phyloP scores from a whole-genome alignment of 2,329 filamentous ascomycete genomes.

The Escovopsis sp. region DNA sequence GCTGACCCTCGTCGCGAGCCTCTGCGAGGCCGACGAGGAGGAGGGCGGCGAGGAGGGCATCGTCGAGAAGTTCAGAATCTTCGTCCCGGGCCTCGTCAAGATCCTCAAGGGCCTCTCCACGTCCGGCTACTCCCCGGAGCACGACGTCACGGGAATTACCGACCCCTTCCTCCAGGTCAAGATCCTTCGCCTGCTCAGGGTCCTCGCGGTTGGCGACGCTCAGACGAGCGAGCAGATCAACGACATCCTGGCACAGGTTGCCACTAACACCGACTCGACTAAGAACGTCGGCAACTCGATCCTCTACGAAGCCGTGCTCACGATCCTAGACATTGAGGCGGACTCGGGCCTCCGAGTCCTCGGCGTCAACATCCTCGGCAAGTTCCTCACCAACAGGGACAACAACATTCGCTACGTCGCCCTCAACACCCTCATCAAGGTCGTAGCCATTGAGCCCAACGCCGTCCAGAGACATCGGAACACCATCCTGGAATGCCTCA shows the following conservation, averaged over 20 bases:
- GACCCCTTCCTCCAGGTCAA: slow-evolving; percentile 98
- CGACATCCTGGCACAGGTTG: slow-evolving; percentile 92
- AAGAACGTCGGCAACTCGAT: slow-evolving; percentile 99
- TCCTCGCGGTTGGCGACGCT: slow-evolving; percentile 72
- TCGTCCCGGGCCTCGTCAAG: slow-evolving; percentile 74
- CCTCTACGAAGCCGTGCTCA: slow-evolving; percentile 90
- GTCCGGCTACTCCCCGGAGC: slow-evolving; percentile 92
- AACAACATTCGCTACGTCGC: slow-evolving; percentile 99
- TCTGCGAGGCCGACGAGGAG: slow-evolving; percentile 89
- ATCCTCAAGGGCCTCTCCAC: slow-evolving; percentile 85
- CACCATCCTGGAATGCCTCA: slow-evolving; percentile 88
- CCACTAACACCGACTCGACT: slow-evolving; percentile 92
- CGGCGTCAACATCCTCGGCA: slow-evolving; percentile 95
- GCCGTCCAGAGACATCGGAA: slow-evolving; percentile 94
- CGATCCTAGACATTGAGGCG: slow-evolving; percentile 94
- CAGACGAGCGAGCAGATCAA: slow-evolving; percentile 94
- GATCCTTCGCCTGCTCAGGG: slow-evolving; percentile 71
- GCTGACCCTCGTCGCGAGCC: slow-evolving; percentile 73
- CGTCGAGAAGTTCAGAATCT: slow-evolving; percentile 76
- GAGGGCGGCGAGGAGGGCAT: slow-evolving; percentile 83
- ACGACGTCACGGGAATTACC: slow-evolving; percentile 95
- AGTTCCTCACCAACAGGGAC: slow-evolving; percentile 95
- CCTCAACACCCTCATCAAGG: slow-evolving; percentile 92
- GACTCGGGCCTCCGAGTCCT: slow-evolving; percentile 88
- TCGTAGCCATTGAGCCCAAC: slow-evolving; percentile 94